Base-by-base conservation (phyloP, 2,329 filamentous ascomycete species). In the Hypocreales sp. region DNA sequence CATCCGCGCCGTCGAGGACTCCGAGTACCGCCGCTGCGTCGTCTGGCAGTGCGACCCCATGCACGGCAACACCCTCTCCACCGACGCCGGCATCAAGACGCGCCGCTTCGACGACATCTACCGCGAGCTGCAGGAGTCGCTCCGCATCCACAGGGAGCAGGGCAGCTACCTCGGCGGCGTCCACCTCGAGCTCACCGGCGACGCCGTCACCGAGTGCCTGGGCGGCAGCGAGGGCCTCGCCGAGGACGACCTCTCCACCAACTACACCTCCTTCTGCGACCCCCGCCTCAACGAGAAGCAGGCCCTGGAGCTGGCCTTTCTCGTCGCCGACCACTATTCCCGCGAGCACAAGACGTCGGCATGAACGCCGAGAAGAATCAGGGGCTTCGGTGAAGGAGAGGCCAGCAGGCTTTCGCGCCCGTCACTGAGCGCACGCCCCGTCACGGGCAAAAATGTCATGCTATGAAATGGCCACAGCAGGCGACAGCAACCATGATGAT, bases 1-100 rank as follows among this genome's bases (percentile, higher is more conserved):
- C 53, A 95, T 98, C 48, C 72, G 79, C 39, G 83, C 82, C 20
- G 87, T 98, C 15, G 79, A 90, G 50, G 65, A 65, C 41, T 86
- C 79, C 31, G 83, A 75, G 53, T 73, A 72, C 52, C 51, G 51
- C 25, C 52, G 61, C 27, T 56, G 53, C 14, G 83, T 92, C 4
- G 82, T 94, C 41, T 95, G 87, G 87, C 90, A 95, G 58, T 95
- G 87, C 56, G 90, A 98, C 55, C 90, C 90, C 14, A 98, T 98
- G 90, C 90, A 98, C 56, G 90, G 90, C 35, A 79, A 79, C 55
- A 78, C 72, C 20, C 58, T 64, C 23, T 66, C 69, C 13, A 87
- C 81, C 0, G 66, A 71, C 0, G 60, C 68, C 0, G 84, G 84
- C 15, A 72, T 94, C 57, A 98, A 98, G 63, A 98, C 90, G 2